Base-by-base conservation (phyloP, 805 yeast genomes). In the Wickerhamomyces chaumierensis region DNA sequence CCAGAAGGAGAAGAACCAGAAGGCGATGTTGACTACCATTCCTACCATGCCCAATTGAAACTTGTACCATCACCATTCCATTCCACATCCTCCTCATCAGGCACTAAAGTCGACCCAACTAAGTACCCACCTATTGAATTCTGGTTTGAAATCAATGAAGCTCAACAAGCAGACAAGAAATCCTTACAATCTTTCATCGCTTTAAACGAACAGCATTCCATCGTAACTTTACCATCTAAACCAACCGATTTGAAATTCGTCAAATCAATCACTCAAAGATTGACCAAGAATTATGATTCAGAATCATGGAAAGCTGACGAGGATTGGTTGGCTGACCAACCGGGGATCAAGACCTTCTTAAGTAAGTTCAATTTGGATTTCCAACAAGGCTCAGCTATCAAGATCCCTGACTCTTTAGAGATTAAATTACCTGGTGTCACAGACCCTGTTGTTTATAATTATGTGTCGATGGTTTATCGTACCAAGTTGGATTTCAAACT, bases 71-170 rank as follows among this genome's bases (percentile, higher is more conserved):
- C 68, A 5, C 66, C 75, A 31, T 56, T 59, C 48, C 42, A 49
- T 42, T 46, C 3, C 39, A 50, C 18, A 52, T 56, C 39, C 5
- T 14, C 14, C 4, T 14, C 29, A 11, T 13, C n/a, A 25, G 12
- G 29, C 29, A 11, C 14, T n/a, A n/a, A n/a, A n/a, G n/a, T n/a
- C n/a, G n/a, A n/a, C n/a, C n/a, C 29, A 8, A 48, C 56, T 36
- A 49, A 58, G 32, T 63, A 61, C 35, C 79, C 81, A 3, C 75
- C 79, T 1, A 54, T 76, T 6, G 81, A 75, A 47, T 57, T 76
- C 35, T 74, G 79, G 77, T 56, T 68, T 28, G 71, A 65, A 36
- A 52, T 71, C 36, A 60, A 58, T 16, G 58, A 60, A 14, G 39
- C 42, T n/a, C 58, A 58, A 12, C 51, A 44, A 31, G 66, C 65